Percentiles rank a stretch among this genome's conserved stretches.
Conservation (phyloP, 495 filamentous ascomycete species). For the Daldinia bambusicola region DNA sequence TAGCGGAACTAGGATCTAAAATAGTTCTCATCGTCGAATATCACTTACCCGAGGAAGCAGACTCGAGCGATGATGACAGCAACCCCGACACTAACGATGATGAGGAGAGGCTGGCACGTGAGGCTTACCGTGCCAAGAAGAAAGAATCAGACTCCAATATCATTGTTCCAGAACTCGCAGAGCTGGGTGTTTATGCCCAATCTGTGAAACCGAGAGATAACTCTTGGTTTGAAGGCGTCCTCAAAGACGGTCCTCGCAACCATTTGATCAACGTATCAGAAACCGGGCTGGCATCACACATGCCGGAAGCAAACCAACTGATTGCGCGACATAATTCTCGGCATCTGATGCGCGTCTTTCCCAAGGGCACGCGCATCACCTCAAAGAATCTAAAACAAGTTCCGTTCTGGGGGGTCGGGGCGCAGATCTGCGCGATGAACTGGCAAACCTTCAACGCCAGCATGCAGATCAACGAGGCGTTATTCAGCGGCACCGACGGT, state of each 20-base stretch:
- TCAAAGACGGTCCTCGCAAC: conserved; percentile 61
- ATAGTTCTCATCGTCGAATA: conserved; percentile 67
- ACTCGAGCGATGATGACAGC: conserved; percentile 40
- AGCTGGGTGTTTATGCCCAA: conserved; percentile 66
- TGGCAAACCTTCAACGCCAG: conserved; percentile 66
- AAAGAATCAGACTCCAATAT: conserved; percentile 47
- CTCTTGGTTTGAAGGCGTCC: conserved; percentile 58
- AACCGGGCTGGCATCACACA: conserved; percentile 53
- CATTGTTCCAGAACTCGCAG: conserved; percentile 65
- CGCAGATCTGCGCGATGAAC: conserved; percentile 66
- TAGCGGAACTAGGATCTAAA: conserved; percentile 61
- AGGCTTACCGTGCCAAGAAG: conserved; percentile 55
- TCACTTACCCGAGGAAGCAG: conserved; percentile 59
- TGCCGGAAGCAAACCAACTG: conserved; percentile 48
- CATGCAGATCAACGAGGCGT: conserved; percentile 66
- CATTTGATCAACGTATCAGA: conserved; percentile 69
- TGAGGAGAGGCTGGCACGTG: conserved; percentile 53
- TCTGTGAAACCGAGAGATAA: conserved; percentile 64
- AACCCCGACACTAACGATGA: conserved; percentile 49
- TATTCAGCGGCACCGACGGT: conserved; percentile 63
- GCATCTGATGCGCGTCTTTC: conserved; percentile 66
- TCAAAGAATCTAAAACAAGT: conserved; percentile 62
- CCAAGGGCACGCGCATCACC: conserved; percentile 66
- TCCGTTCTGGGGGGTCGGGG: conserved; percentile 64
- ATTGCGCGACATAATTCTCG: conserved; percentile 61